Conservation (phyloP, 2,329 filamentous ascomycete species). For the Fusarium graminum region DNA sequence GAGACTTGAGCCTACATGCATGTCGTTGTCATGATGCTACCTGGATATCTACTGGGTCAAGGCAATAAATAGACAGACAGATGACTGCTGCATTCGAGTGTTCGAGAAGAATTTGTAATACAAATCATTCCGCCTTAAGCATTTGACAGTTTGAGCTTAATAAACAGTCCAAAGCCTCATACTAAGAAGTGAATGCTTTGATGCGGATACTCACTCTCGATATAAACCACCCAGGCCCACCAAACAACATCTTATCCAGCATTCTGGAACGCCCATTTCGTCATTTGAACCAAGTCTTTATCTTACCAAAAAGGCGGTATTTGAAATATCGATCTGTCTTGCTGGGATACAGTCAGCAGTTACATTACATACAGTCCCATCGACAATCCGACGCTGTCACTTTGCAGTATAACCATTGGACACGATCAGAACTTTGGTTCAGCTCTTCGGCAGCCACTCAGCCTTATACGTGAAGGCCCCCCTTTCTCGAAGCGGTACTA, state of each 20-base stretch:
- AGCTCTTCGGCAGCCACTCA: slow-evolving; percentile 3
- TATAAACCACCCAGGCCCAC: neutral
- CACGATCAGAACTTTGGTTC: slow-evolving; percentile 14
- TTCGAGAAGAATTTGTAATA: slow-evolving; percentile 10
- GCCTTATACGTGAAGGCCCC: slow-evolving; percentile 20
- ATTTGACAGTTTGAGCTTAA: neutral
- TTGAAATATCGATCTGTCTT: slow-evolving; percentile 10
- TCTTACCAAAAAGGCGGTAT: slow-evolving; percentile 4
- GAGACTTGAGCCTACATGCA: neutral
- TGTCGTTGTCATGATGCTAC: slow-evolving; percentile 6
- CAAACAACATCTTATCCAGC: neutral
- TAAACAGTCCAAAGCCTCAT: neutral
- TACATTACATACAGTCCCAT: slow-evolving; percentile 16
- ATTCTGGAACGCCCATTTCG: neutral
- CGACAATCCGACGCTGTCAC: slow-evolving; percentile 18
- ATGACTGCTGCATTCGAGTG: neutral
- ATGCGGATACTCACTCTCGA: neutral
- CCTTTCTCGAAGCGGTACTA: slow-evolving; percentile 23
- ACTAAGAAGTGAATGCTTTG: neutral
- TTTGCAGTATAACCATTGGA: slow-evolving; percentile 3
- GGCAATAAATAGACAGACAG: slow-evolving; percentile 4
- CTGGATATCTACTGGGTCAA: slow-evolving; percentile 1
- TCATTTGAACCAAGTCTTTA: neutral
- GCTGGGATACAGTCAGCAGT: slow-evolving; percentile 29
- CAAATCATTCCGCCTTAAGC: neutral